Base-by-base conservation (phyloP, 2,329 filamentous ascomycete genomes). In the Arthrobotrys musiformis region DNA sequence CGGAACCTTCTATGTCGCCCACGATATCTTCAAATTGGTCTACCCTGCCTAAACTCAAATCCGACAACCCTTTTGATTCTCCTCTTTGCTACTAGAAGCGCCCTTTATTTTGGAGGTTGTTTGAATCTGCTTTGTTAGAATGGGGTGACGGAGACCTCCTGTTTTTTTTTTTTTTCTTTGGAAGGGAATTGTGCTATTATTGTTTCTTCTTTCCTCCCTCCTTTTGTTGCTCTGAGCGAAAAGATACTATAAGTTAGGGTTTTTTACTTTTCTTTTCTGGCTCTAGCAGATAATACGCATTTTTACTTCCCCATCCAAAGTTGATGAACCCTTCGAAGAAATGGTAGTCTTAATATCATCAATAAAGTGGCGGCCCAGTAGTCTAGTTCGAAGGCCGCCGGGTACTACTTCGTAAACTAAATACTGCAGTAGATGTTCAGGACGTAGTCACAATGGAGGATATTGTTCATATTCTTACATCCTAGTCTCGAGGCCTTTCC, bases 11-110 rank as follows among this genome's bases (percentile, higher is more conserved):
- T 97, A 89, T 84, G 92, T 98, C 83, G 91, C 90, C 86, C 97
- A 98, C 87, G 94, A 98, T 84, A 86, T 98, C 84, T 98, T 98
- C 90, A 92, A 92, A 85, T 89, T 98, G 79, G 89, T 97, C 81
- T 94, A 92, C 85, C 44, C 44, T 24, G 30, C 24, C 11, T 35
- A 35, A 35, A 11, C 6, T n/a, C 0, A 19, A 33, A 9, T 37
- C 19, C 11, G 19, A 11, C 30, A 15, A 37, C 7, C 24, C 22
- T 17, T 22, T 4, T 22, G 19, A 4, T 19, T 44, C 42, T 19
- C 26, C 9, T 56, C 28, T 33, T 26, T 35, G n/a, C 40, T 40
- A 33, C 30, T 58, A 37, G 54, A 58, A 8, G 54, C 33, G 15
- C 17, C 33, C 22, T 1, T 35, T 35, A 6, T 11, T 9, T 33